These are phyloP conservation scores for Paramecium octaurelia DNA, from an alignment of 73 alveolate genomes.

Conservation along the genomic window DNA sequence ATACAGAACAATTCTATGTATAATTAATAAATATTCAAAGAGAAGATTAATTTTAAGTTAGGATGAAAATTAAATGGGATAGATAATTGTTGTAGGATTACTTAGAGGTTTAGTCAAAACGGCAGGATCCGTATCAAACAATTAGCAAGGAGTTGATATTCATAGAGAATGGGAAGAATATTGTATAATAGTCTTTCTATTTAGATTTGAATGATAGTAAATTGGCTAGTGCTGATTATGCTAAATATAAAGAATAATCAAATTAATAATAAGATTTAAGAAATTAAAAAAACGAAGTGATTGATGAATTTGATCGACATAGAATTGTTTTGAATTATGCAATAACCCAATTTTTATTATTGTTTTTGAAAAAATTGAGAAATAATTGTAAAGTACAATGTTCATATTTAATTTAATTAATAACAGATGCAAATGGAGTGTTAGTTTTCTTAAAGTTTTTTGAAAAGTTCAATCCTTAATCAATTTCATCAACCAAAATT, in stretches of 20 bases:
- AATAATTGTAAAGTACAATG: constrained; percentile 68
- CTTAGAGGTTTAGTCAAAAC: constrained; percentile 70
- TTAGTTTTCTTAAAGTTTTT: constrained; percentile 75
- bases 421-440: constrained; percentile 86
- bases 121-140: constrained; percentile 68
- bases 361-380: constrained; percentile 65
- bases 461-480: constrained; percentile 36
- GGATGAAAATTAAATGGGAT: constrained; percentile 70
- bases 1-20: constrained; percentile 68
- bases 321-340: constrained; percentile 65
- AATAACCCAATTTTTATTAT: constrained; percentile 67
- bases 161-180: constrained; percentile 75
- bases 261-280: constrained; percentile 33
- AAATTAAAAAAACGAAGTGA: constrained; percentile 33
- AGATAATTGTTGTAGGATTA: constrained; percentile 72
- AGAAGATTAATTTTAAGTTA: constrained; percentile 8
- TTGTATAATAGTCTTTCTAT: neutral
- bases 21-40: constrained; percentile 53
- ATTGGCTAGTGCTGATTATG: constrained; percentile 14
- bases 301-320: constrained; percentile 71
- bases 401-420: constrained; percentile 67
- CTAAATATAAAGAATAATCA: constrained; percentile 17
- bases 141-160: constrained; percentile 72
- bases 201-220: neutral
- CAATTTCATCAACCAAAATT: neutral